Evolutionary conservation across 2,329 filamentous ascomycete genomes (phyloP).

Genomic region (Tolypocladium ovalisporum): DNA sequence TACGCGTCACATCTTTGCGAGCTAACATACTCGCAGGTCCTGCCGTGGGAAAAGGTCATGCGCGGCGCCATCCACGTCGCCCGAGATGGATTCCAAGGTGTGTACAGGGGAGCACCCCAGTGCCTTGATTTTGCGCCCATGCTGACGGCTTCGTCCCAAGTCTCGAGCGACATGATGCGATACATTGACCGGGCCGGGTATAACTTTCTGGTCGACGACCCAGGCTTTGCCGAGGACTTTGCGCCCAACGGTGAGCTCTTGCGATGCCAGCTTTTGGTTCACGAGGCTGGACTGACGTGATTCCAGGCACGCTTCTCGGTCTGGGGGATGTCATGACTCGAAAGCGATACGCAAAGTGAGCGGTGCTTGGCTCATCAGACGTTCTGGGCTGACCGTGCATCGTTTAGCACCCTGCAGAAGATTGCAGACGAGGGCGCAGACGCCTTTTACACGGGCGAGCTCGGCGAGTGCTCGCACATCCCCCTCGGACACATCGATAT

Average conservation of each 20-base stretch:
- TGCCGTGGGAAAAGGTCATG: conserved; percentile 64
- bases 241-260: conserved; percentile 54
- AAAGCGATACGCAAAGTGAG: conserved; percentile 58
- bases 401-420: conserved; percentile 52
- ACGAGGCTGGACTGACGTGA: background rate
- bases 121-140: background rate
- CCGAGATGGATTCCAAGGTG: conserved; percentile 54
- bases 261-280: background rate
- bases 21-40: conserved; percentile 17
- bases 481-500: background rate
- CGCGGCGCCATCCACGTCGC: conserved; percentile 66
- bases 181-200: conserved; percentile 52
- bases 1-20: background rate
- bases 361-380: background rate
- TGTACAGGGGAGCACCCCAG: background rate
- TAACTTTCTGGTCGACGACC: conserved; percentile 64
- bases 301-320: conserved; percentile 47
- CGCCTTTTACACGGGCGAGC: conserved; percentile 62
- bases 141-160: conserved; percentile 14
- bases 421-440: conserved; percentile 65
- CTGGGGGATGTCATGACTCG: conserved; percentile 72
- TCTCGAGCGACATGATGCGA: conserved; percentile 61
- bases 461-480: conserved; percentile 30
- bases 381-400: conserved; percentile 2
- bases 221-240: conserved; percentile 79